Conservation (phyloP, 768 basidiomycete genomes). For the Amanita rubescens region DNA sequence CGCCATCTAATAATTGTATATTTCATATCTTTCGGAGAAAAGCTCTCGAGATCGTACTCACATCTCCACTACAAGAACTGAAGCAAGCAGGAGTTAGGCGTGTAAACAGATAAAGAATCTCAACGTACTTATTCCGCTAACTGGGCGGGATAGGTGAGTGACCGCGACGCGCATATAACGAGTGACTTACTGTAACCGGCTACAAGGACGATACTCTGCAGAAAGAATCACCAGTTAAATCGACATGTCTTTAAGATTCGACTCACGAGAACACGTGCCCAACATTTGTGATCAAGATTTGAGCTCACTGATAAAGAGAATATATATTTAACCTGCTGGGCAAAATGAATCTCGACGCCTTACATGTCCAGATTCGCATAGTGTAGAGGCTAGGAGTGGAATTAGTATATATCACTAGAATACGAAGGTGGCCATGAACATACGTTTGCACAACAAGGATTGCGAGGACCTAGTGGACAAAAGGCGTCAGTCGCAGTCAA, state of each 20-base stretch:
- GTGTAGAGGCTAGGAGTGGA: neutral
- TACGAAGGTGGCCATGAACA: neutral
- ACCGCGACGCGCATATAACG: no score
- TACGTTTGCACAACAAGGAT: neutral
- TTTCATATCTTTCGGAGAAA: no score
- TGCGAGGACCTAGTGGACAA: no score
- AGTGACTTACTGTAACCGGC: neutral
- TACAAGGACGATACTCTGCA: neutral
- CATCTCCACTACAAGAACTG: no score
- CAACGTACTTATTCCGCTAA: no score
- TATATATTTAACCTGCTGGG: neutral
- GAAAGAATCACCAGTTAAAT: neutral
- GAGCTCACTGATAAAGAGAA: neutral
- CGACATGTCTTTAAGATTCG: neutral
- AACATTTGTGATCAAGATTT: neutral
- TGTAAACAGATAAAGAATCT: no score
- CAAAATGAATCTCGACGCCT: neutral
- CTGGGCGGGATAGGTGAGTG: no score
- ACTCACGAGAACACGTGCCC: neutral
- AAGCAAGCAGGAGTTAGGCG: no score
- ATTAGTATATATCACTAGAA: no score
- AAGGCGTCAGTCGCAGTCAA: no score
- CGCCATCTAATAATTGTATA: neutral
- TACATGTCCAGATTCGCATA: neutral
- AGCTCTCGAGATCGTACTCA: no score